Evolutionary conservation across 148 eudicot species (phyloP), one percentile per base, ranked within the genome.

Genomic region (Silene conica): DNA sequence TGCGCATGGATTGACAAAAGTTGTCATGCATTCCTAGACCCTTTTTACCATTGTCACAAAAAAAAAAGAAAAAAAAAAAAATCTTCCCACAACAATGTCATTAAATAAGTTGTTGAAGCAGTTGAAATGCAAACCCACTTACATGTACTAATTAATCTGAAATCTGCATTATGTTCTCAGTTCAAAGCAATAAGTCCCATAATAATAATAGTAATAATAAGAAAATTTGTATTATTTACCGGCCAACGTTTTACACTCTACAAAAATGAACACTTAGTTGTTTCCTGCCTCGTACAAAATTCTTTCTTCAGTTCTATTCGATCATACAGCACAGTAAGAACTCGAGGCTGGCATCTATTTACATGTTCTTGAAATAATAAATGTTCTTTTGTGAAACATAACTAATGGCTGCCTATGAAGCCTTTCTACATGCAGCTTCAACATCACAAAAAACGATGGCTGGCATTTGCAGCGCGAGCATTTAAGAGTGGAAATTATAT

Each of bases 381-480:
- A 50, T 50, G 55, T 9, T 50, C 55, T 3, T 16, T 61, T 28
- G 26, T 20, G 63, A 64, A 69, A 41, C 12, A 25, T 28, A 38
- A 18, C 38, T 10, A 62, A 60, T 72, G 63, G 38, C 73, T 78
- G 20, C 63, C 62, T 12, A 59, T 41, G 76, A 72, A 60, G 76
- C 76, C 73, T 73, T 55, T 67, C 81, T 60, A 10, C 70, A 52
- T 60, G 72, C 76, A 67, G 76, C 80, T 74, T 74, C 74, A 34
- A 60, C 79, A 71, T 58, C 76, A 75, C 46, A 45, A 80, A 80
- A 75, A 80, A 21, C 5, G 63, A 67, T 21, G 73, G 46, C 64
- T 48, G 52, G 45, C 22, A 21, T 69, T 38, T 59, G 74, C 74
- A 43, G 78, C 70, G 68, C 59, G 55, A 50, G 55, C 41, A 54